Evolutionary conservation across 805 yeast genomes (phyloP), one percentile per base, ranked within the genome.

Genomic region (Kuraishia piskuri): DNA sequence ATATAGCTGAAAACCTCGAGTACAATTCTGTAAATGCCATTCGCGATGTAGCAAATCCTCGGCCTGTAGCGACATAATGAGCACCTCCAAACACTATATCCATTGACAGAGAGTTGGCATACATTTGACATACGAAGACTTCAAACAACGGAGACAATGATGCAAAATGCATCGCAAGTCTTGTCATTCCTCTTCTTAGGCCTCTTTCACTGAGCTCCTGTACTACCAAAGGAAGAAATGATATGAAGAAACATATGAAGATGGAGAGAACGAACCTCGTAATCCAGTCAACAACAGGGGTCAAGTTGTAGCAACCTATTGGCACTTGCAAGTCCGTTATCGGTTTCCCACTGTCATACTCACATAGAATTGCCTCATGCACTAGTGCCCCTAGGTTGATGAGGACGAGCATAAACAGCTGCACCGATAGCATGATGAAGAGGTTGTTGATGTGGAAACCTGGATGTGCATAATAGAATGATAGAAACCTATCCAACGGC

Each of bases 381-480:
- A 76, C 80, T 59, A 92, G 69, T 0, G 97, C 75, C 1, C 96
- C 97, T 58, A 92, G 71, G 66, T 88, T 89, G 25, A 90, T 75
- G 62, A 90, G 69, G 4, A 89, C 82, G 54, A 91, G 63, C 84
- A 91, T 86, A 68, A 92, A 91, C 62, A 90, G 66, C 62, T 89
- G 94, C n/a, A 90, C 83, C 0, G 97, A 90, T 40, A 90, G 67
- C 61, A 90, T 84, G 57, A 92, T 92, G 62, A 91, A 88, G 59
- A 91, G 74, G 65, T 92, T 92, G 67, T 92, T 92, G 61, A 92
- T 73, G 68, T 92, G 98, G 72, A 92, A 92, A 5, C 98, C 98
- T 10, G 97, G 92, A 67, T 92, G 98, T 0, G 98, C 98, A 70
- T 92, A 92, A 68, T 88, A 92, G 69, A 92, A 92, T 0, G 97